Evolutionary conservation across 352 stramenopile genomes (phyloP).

Genomic region (Phytophthora multivora): DNA sequence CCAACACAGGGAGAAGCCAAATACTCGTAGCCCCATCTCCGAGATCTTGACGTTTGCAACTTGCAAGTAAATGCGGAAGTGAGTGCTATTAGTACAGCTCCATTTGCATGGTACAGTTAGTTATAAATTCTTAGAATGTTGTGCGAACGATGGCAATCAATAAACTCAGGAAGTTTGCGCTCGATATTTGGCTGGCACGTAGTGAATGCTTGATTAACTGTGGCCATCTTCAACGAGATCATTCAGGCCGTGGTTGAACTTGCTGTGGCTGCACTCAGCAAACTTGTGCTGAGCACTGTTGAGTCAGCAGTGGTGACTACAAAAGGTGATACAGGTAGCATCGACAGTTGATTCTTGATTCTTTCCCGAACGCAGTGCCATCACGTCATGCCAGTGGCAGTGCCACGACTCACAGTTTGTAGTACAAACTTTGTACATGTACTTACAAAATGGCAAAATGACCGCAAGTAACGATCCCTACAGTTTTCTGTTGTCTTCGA

Average conservation of each 20-base stretch:
- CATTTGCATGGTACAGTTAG: too few species aligned
- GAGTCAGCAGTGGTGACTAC: too few species aligned
- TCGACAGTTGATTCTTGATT: background rate
- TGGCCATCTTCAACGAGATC: background rate
- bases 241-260: constrained; percentile 1
- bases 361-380: background rate
- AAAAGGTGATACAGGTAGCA: background rate
- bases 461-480: too few species aligned
- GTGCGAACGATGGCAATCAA: constrained; percentile 1
- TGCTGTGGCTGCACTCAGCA: background rate
- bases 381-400: too few species aligned
- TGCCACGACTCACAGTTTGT: too few species aligned
- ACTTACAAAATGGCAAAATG: too few species aligned
- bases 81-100: background rate
- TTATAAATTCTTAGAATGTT: too few species aligned
- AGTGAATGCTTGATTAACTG: background rate
- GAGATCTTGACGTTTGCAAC: background rate
- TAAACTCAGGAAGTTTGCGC: constrained; percentile 1
- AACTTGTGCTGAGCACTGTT: too few species aligned
- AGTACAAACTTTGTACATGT: too few species aligned
- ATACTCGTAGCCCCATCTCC: constrained; percentile 3
- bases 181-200: background rate
- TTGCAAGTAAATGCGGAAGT: constrained; percentile 10
- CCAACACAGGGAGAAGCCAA: constrained; percentile 1
- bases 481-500: too few species aligned